phyloP scores from a whole-genome alignment of 345 rosid species.

The Cardiospermum halicacabum region DNA sequence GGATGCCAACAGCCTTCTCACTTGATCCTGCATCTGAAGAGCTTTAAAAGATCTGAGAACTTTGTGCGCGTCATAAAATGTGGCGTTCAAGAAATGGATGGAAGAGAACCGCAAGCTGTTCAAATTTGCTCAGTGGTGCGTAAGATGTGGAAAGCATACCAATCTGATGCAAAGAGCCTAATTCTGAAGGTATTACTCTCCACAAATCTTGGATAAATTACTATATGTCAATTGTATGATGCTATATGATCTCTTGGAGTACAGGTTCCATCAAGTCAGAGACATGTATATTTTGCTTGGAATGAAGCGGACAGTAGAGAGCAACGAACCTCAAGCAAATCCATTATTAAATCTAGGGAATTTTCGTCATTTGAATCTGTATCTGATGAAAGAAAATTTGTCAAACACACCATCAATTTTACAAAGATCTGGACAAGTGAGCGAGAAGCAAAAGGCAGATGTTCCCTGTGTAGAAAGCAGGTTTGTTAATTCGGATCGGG shows the following conservation, averaged over 20 bases:
- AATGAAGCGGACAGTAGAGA: conserved; percentile 53
- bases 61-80: conserved; percentile 90
- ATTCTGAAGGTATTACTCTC: conserved; percentile 52
- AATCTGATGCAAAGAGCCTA: conserved; percentile 52
- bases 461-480: conserved; percentile 76
- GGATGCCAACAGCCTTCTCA: conserved; percentile 74
- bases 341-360: conserved; percentile 57
- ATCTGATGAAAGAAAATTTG: conserved; percentile 53
- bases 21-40: conserved; percentile 84
- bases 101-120: conserved; percentile 70
- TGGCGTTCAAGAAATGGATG: conserved; percentile 54
- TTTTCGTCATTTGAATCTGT: conserved; percentile 50
- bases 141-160: conserved; percentile 84
- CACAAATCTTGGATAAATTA: conserved; percentile 1
- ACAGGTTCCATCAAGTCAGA: conserved; percentile 95
- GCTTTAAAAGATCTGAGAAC: conserved; percentile 71
- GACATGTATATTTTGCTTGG: conserved; percentile 72
- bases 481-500: conserved; percentile 27
- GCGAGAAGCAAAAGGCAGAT: conserved; percentile 60
- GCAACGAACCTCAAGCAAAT: conserved; percentile 30
- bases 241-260: conserved; percentile 18
- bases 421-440: conserved; percentile 89
- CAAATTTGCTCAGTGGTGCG: conserved; percentile 72
- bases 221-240: not conserved
- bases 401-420: conserved; percentile 72